A percentile compares a stretch with the other conserved stretches of the same genome.
phyloP scores from a whole-genome alignment of 495 filamentous ascomycete species.

The Hapsidospora chrysogenum region DNA sequence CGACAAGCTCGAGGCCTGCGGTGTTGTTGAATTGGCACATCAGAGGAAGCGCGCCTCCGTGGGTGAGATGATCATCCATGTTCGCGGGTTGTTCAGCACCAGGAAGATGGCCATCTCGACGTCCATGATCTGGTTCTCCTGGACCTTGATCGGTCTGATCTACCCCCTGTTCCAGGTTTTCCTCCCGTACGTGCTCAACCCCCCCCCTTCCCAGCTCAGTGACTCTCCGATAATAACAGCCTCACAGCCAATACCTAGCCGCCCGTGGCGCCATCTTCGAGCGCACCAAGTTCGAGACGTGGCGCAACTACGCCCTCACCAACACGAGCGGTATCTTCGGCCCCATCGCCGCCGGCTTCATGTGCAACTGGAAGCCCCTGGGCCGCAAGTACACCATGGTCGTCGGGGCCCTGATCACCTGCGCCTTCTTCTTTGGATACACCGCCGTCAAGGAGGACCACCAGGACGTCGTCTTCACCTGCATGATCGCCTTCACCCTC shows the following conservation, averaged over 20 bases:
- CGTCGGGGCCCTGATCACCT: constrained; percentile 40
- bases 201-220: neutral
- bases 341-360: constrained; percentile 45
- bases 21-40: constrained; percentile 20
- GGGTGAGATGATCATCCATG: constrained; percentile 34
- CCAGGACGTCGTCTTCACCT: constrained; percentile 50
- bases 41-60: constrained; percentile 27
- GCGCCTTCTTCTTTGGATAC: constrained; percentile 56
- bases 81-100: constrained; percentile 47
- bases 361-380: constrained; percentile 39
- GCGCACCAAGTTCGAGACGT: constrained; percentile 34
- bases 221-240: neutral
- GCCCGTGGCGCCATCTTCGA: constrained; percentile 17
- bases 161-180: constrained; percentile 60
- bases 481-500: constrained; percentile 46
- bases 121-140: constrained; percentile 47
- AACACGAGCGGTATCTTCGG: constrained; percentile 49
- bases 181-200: constrained; percentile 22
- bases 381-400: constrained; percentile 52
- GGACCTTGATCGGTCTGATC: constrained; percentile 52
- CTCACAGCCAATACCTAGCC: constrained; percentile 19
- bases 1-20: constrained; percentile 39
- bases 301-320: constrained; percentile 56
- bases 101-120: constrained; percentile 43
- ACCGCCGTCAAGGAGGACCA: constrained; percentile 39